phyloP scores from a whole-genome alignment of 148 eudicot species.

The Camellia lanceoleosa region DNA sequence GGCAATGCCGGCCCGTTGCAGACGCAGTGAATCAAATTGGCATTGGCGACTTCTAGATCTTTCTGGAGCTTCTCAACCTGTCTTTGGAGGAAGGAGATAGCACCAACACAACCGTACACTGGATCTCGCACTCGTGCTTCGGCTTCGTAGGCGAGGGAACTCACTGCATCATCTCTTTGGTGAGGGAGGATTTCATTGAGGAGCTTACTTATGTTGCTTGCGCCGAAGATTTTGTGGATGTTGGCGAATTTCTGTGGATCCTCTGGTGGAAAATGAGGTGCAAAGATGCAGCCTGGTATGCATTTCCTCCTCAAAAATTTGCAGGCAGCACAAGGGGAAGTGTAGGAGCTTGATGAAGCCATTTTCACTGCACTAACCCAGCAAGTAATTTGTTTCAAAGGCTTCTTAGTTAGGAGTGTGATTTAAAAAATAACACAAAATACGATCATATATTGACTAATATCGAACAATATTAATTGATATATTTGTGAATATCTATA shows the following conservation, averaged over 20 bases:
- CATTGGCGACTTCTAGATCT: slow-evolving; percentile 72
- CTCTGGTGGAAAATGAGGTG: slow-evolving; percentile 83
- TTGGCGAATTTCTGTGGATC: slow-evolving; percentile 82
- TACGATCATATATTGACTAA: too few relatives aligned
- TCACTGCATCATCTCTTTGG: slow-evolving; percentile 75
- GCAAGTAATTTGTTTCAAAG: background rate
- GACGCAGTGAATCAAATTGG: slow-evolving; percentile 47
- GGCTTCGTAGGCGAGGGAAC: slow-evolving; percentile 79
- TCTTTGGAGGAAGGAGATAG: slow-evolving; percentile 65
- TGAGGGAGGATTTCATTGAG: slow-evolving; percentile 76
- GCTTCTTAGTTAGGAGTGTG: too few relatives aligned
- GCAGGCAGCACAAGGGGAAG: slow-evolving; percentile 85
- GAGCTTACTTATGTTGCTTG: slow-evolving; percentile 74
- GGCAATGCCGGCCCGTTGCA: slow-evolving; percentile 21
- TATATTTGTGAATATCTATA: too few relatives aligned
- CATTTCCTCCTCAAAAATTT: slow-evolving; percentile 84
- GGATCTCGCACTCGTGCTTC: slow-evolving; percentile 78
- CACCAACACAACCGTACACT: slow-evolving; percentile 78
- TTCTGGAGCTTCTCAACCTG: slow-evolving; percentile 67
- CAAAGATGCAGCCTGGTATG: slow-evolving; percentile 76
- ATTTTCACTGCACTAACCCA: slow-evolving; percentile 22
- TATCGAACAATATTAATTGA: too few relatives aligned
- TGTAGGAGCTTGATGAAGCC: slow-evolving; percentile 79
- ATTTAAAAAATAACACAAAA: too few relatives aligned
- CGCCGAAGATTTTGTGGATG: slow-evolving; percentile 89